Base-by-base conservation (phyloP, 225 moss, liverwort and hornwort genomes). In the Sphagnum tenellum region DNA sequence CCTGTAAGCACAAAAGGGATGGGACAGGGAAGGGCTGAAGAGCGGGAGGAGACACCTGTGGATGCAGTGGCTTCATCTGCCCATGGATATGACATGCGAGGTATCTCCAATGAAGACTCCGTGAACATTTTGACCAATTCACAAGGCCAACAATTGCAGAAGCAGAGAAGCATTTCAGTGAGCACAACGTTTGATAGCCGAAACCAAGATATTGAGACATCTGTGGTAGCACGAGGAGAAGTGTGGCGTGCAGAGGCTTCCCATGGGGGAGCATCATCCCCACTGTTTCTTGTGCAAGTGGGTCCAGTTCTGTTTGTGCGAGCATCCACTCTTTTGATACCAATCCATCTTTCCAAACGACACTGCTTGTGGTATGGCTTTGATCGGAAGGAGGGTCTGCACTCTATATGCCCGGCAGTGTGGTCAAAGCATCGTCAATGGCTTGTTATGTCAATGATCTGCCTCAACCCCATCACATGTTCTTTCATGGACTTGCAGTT, bases 381-480 rank as follows among this genome's bases (percentile, higher is more conserved):
- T n/a, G 89, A 89, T 66, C 83, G 89, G 53, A 89, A 79, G 71
- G 86, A 89, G 50, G 86, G 89, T 9, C 50, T 83, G 5, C 89
- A 89, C 66, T 89, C 89, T 48, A 79, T 89, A 3, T 89, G 89
- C 49, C 89, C 89, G 51, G 89, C 89, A 45, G 77, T 89, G 47
- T 89, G 89, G 89, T 89, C 89, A 4, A 83, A 86, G 75, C 89
- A 89, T 64, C 78, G 89, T 13, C 78, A 83, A 56, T 89, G 89
- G 89, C 84, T 89, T 46, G 83, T 81, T 47, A 89, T 89, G 89
- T 84, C 89, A 8, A 89, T 89, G 89, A 71, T 86, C 52, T 83
- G 83, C 49, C 77, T 89, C 13, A 89, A 89, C 67, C 89, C 86
- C 6, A 52, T 86, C 14, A 75, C 89, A 44, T 89, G 89, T 66